Evolutionary conservation across 331 rosid species (phyloP).

Genomic region (Quercus tomentella): DNA sequence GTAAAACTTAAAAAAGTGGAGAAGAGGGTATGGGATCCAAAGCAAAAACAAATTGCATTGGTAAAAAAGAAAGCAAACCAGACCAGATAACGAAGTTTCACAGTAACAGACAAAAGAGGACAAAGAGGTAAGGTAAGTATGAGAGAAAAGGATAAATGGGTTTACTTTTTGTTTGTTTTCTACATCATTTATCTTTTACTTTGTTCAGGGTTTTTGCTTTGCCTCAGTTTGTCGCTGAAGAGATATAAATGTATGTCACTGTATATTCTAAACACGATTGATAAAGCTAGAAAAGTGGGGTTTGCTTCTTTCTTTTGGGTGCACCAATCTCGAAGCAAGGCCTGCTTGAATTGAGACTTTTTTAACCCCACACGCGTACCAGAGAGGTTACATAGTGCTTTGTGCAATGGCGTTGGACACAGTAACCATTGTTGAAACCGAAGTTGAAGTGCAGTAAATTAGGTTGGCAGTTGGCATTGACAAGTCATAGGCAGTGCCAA

Average conservation of each 20-base stretch:
- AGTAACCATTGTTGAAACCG: neutral
- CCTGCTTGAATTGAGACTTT: neutral
- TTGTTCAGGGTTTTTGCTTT: constrained; percentile 15
- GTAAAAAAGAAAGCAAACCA: constrained; percentile 18
- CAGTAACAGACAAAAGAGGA: constrained; percentile 50
- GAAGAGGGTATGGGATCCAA: constrained; percentile 19
- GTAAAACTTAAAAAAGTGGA: constrained; percentile 11
- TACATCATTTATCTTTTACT: constrained; percentile 28
- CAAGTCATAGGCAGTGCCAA: neutral
- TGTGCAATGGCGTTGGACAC: neutral
- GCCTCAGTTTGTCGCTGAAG: constrained; percentile 22
- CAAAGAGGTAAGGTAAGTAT: constrained; percentile 37
- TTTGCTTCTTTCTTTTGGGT: neutral
- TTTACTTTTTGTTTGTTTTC: constrained; percentile 23
- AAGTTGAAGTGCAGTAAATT: neutral
- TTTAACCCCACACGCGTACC: constrained; percentile 24
- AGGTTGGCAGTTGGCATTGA: neutral
- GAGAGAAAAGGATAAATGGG: neutral
- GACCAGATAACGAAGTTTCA: constrained; percentile 44
- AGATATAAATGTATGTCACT: neutral
- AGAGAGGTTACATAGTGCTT: neutral
- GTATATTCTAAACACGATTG: constrained; percentile 28
- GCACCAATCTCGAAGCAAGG: neutral
- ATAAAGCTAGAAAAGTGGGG: neutral
- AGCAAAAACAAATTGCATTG: constrained; percentile 9